Evolutionary conservation across 1,284 basidiomycete species (phyloP), one percentile per base, ranked within the genome.

Genomic region (Cutaneotrichosporon cyanovorans): DNA sequence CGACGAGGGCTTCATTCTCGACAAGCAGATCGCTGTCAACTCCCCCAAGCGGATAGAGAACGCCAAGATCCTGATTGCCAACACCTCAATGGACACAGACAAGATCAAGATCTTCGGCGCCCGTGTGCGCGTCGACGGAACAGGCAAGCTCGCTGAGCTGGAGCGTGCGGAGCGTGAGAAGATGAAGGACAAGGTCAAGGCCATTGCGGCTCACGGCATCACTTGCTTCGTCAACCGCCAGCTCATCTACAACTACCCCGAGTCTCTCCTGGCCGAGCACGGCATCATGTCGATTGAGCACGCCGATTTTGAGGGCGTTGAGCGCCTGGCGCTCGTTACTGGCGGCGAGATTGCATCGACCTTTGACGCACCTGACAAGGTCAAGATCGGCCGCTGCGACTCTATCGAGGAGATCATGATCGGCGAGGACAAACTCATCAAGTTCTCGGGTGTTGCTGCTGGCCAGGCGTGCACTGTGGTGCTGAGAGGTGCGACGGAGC

Each of bases 51-150:
- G 87, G 46, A 77, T 97, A 62, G 87, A 93, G 66, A 93, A 96
- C 61, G 92, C 83, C 37, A 96, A 90, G 72, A 98, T 99, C 57
- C 75, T 99, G 53, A 95, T 99, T 58, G 90, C 93, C 49, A 98
- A 98, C 67, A 98, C 95, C 14, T 89, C 92, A 7, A 97, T 98
- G 95, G 93, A 98, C 75, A 98, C 95, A 25, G 95, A 98, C 75
- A 98, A 98, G 75, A 95, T 98, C 76, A 98, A 98, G 75, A 86
- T 98, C 48, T 98, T 98, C 62, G 95, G 93, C 42, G 93, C 95
- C 0, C 81, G 91, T 23, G 84, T 98, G 45, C 89, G 92, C 69
- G 93, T 98, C 12, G 91, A 97, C 62, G 80, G 88, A 28, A 96
- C 95, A 1, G 86, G 90, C 48, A 95, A 98, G 75, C 80, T 98